Evolutionary conservation across 306 rosid genomes (phyloP).

Genomic region (Pterocarpus santalinus): DNA sequence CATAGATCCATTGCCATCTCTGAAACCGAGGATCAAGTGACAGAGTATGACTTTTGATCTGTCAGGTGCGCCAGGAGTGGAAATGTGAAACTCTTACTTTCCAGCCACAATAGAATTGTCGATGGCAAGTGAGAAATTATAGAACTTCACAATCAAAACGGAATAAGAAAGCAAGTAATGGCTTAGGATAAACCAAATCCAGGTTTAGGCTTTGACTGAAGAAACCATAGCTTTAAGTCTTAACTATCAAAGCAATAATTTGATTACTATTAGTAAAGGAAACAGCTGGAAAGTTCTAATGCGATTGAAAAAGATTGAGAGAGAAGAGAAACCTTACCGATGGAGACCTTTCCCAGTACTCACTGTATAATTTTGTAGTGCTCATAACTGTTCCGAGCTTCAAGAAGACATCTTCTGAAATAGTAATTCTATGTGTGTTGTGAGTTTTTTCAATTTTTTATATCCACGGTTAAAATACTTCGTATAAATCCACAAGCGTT

Average conservation of each 20-base stretch:
- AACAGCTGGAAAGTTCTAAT: neutral
- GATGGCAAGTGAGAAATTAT: no score
- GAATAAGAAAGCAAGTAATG: no score
- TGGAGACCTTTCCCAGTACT: neutral
- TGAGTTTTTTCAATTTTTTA: neutral
- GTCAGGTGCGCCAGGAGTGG: neutral
- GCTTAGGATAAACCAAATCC: neutral
- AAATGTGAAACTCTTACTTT: neutral
- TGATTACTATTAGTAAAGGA: neutral
- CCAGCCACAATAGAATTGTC: neutral
- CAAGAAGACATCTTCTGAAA: neutral
- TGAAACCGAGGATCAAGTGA: neutral
- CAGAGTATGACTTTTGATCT: neutral
- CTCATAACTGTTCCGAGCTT: neutral
- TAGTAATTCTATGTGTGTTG: neutral
- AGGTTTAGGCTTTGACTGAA: neutral
- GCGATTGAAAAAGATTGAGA: neutral
- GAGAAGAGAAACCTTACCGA: neutral
- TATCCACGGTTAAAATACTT: neutral
- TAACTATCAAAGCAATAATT: neutral
- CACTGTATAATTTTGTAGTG: neutral
- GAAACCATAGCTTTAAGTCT: constrained; percentile 10
- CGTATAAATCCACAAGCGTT: neutral
- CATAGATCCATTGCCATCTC: neutral
- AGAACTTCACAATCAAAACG: no score